Conservation (phyloP, 306 rosid species). For the Castanopsis chinensis region DNA sequence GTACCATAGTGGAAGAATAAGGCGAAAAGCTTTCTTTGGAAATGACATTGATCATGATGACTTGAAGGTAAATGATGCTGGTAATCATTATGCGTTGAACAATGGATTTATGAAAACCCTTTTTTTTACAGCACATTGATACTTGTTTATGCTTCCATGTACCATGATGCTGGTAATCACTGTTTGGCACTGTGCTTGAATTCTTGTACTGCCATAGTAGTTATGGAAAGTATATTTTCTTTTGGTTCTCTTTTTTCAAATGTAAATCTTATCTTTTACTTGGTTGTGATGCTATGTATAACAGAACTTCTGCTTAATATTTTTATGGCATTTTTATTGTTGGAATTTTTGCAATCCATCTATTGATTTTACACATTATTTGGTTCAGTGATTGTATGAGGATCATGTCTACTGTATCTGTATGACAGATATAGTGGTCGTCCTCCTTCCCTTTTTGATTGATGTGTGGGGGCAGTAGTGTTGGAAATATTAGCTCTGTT, state of each 20-base stretch:
- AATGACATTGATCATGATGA: conserved; percentile 48
- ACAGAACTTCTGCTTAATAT: not conserved
- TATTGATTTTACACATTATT: not conserved
- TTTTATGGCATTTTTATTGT: not conserved
- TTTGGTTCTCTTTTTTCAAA: not conserved
- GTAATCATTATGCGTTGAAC: conserved; percentile 1
- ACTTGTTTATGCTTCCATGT: not conserved
- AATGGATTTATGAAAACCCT: not conserved
- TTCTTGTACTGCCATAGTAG: not conserved
- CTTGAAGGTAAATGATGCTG: conserved; percentile 45
- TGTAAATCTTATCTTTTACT: not conserved
- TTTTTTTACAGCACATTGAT: not conserved
- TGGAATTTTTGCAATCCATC: not conserved
- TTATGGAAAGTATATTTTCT: not conserved
- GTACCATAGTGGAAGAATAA: conserved; percentile 66
- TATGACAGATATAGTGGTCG: not conserved
- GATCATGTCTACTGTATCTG: not conserved
- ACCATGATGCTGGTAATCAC: not conserved
- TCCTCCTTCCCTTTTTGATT: not conserved
- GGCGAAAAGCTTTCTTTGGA: conserved; percentile 71
- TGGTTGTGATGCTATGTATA: not conserved
- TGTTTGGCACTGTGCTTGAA: not conserved
- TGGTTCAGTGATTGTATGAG: not conserved
- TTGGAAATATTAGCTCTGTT: not conserved
- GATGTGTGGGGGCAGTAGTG: not conserved